Evolutionary conservation across 108 stramenopile species (phyloP).

Genomic region (Skeletonema grethae): DNA sequence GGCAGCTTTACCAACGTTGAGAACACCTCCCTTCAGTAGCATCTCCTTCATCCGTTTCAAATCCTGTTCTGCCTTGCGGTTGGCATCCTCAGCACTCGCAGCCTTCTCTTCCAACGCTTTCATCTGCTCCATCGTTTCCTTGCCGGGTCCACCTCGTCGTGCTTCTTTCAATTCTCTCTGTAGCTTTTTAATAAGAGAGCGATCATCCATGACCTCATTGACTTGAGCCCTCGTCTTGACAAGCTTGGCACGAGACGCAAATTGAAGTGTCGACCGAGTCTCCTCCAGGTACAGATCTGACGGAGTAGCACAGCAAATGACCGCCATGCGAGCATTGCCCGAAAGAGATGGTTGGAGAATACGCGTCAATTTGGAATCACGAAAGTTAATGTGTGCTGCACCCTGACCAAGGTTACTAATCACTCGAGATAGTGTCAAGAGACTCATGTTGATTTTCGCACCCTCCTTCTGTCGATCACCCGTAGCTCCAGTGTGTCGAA

Average conservation of each 20-base stretch:
- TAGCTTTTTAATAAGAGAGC: slow-evolving; percentile 80
- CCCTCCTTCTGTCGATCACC: slow-evolving; percentile 98
- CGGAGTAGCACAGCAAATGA: slow-evolving; percentile 95
- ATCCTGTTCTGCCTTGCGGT: slow-evolving; percentile 71
- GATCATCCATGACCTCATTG: slow-evolving; percentile 79
- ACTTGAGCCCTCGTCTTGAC: slow-evolving; percentile 79
- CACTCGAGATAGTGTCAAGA: slow-evolving; percentile 98
- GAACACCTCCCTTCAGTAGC: slow-evolving; percentile 73
- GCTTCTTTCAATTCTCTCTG: slow-evolving; percentile 64
- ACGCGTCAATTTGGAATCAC: slow-evolving; percentile 97
- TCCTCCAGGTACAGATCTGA: slow-evolving; percentile 90
- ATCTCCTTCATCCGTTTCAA: slow-evolving; percentile 74
- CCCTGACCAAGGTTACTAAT: slow-evolving; percentile 94
- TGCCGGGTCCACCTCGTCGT: slow-evolving; percentile 30
- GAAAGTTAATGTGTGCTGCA: slow-evolving; percentile 73
- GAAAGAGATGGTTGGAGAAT: slow-evolving; percentile 96
- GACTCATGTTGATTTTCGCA: slow-evolving; percentile 97
- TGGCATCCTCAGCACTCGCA: slow-evolving; percentile 63
- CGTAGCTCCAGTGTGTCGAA: slow-evolving; percentile 91
- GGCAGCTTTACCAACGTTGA: slow-evolving; percentile 27
- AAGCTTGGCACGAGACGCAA: slow-evolving; percentile 92
- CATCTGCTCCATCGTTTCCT: slow-evolving; percentile 40
- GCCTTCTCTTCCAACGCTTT: slow-evolving; percentile 58
- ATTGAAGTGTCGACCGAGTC: slow-evolving; percentile 93
- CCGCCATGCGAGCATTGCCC: slow-evolving; percentile 94